phyloP scores from a whole-genome alignment of 2,329 filamentous ascomycete species.

The Trichothecium roseum region DNA sequence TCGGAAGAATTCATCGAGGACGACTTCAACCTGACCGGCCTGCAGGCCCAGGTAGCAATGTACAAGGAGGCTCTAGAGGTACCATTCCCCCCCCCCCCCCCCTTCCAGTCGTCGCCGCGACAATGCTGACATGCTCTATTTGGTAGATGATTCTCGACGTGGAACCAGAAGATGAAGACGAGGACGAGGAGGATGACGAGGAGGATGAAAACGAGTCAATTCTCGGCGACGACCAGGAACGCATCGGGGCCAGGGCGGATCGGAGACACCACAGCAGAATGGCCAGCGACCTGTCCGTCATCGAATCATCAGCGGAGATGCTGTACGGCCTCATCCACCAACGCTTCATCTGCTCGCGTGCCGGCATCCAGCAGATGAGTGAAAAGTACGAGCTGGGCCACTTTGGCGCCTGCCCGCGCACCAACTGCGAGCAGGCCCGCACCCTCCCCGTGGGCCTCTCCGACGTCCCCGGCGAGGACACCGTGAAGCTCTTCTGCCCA shows the following conservation, averaged over 20 bases:
- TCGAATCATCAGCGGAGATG: slow-evolving; percentile 96
- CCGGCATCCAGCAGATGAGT: slow-evolving; percentile 97
- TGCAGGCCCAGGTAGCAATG: slow-evolving; percentile 93
- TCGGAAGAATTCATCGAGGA: slow-evolving; percentile 99
- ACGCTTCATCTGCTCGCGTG: slow-evolving; percentile 92
- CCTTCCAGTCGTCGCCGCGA: not conserved
- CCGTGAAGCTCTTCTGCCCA: slow-evolving; percentile 96
- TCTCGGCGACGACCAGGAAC: slow-evolving; percentile 48
- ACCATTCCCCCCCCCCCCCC: slow-evolving; percentile 9
- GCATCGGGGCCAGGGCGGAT: slow-evolving; percentile 40
- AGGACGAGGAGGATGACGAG: slow-evolving; percentile 72
- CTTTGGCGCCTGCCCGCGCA: slow-evolving; percentile 92
- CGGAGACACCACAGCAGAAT: slow-evolving; percentile 74
- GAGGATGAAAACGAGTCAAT: slow-evolving; percentile 61
- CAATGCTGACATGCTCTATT: not conserved
- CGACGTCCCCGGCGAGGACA: slow-evolving; percentile 92
- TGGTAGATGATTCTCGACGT: slow-evolving; percentile 90
- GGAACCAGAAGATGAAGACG: slow-evolving; percentile 89
- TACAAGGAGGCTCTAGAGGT: slow-evolving; percentile 96
- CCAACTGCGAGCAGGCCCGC: slow-evolving; percentile 80
- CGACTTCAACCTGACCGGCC: slow-evolving; percentile 95
- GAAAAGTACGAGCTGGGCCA: slow-evolving; percentile 97
- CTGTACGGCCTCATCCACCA: slow-evolving; percentile 98
- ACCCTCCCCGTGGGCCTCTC: slow-evolving; percentile 89
- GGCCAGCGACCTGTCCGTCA: slow-evolving; percentile 85